Base-by-base conservation (phyloP, 768 basidiomycete species). In the Tulasnella calospora region DNA sequence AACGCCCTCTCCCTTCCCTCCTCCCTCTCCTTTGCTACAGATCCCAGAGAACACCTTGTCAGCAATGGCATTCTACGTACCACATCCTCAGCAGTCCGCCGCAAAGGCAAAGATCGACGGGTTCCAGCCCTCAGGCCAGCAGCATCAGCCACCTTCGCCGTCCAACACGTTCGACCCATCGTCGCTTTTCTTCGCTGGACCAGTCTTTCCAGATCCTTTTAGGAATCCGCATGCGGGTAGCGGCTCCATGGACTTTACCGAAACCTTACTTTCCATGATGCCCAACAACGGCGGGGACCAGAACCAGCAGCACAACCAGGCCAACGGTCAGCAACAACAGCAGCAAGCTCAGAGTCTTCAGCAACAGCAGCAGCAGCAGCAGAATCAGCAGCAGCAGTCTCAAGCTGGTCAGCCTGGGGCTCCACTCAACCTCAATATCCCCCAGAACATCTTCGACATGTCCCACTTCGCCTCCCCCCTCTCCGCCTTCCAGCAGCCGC, bases 101-200 rank as follows among this genome's bases (percentile, higher is more conserved):
- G 88, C 89, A 21, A 89, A 89, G 80, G 85, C 92, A 80, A 86
- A 92, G 79, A 90, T 92, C 82, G 90, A 93, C 85, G 92, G 93
- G 81, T 94, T 94, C 83, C 90, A 92, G 81, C 61, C 61, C 61
- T 90, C 46, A 88, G 86, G 71, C 87, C 89, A 33, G 83, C 86
- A 13, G 83, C 85, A 82, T 81, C 81, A 84, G 79, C 79, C 84
- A 46, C 71, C 84, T 80, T 77, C 84, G 71, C 80, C 83, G 78
- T 81, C 83, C 69, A 80, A 82, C 81, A 81, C 81, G 76, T 79
- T 81, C 79, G 81, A 83, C 80, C 81, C 61, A 23, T 76, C 81
- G 17, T 74, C 77, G 51, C 67, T 71, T 57, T 78, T 76, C 70
- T 80, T 81, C 78, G 67, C 78, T 79, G 83, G 83, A 80, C 82